phyloP scores from a whole-genome alignment of 2,329 filamentous ascomycete genomes.

The Trichoderma semiorbis region DNA sequence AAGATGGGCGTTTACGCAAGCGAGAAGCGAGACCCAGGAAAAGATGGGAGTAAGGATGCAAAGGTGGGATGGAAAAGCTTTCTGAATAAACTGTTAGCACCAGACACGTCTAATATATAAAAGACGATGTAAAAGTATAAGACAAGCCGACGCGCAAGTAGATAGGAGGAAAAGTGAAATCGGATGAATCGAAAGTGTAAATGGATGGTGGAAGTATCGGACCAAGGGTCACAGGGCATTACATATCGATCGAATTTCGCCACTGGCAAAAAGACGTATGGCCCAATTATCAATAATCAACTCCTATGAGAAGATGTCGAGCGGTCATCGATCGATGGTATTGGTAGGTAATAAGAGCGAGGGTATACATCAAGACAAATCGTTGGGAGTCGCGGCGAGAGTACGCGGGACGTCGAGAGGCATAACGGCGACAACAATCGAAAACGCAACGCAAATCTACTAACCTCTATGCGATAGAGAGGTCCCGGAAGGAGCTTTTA shows the following conservation, averaged over 20 bases:
- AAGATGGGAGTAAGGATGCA: slow-evolving; percentile 3
- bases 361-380: neutral
- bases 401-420: neutral
- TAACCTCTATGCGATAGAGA: slow-evolving; percentile 18
- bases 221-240: neutral
- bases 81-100: neutral
- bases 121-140: no score
- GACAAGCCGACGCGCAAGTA: neutral
- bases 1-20: slow-evolving; percentile 6
- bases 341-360: neutral
- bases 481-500: slow-evolving; percentile 4
- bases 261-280: neutral
- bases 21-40: slow-evolving; percentile 1
- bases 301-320: neutral
- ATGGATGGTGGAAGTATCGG: neutral
- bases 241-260: neutral
- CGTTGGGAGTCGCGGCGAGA: neutral
- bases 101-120: neutral
- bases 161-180: neutral
- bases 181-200: neutral
- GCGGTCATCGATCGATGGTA: neutral
- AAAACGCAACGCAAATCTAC: neutral
- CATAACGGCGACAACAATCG: neutral
- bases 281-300: neutral
- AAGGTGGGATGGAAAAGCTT: slow-evolving; percentile 3